Evolutionary conservation across 768 basidiomycete species (phyloP), one percentile per base, ranked within the genome.

Genomic region (Boletus reticulatus): DNA sequence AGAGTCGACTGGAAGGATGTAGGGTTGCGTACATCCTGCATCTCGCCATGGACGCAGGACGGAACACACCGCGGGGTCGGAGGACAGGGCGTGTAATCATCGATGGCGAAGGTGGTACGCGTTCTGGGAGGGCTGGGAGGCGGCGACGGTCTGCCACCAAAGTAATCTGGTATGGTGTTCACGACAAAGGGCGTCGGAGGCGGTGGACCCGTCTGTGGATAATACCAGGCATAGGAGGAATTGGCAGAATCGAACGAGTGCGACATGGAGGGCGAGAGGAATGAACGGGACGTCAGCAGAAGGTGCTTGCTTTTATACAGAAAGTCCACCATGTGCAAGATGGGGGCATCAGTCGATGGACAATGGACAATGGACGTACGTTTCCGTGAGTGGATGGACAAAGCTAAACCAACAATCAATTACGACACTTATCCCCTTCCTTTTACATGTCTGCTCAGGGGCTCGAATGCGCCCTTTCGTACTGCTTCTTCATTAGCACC

Each of bases 11-110:
- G 27, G 27, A 8, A 27, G 27, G 27, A 9, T 27, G 27, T 27
- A 27, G 27, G 9, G 27, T 27, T 27, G 27, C 1, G 27, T 29
- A 7, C 12, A 13, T 34, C 10, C 20, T 41, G 31, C 12, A 20
- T 6, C 34, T 50, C 27, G 8, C 8, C 45, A 19, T 41, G 10
- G 10, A 9, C 34, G n/a, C 11, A 0, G 22, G 19, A 46, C 6
- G 43, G 55, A 13, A 63, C 54, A 24, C 14, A 50, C 11, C 0
- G 27, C 24, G 65, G 64, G 1, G 58, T 52, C 5, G 52, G 49
- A 16, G 65, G 65, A 43, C 62, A 67, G 4, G 65, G 54, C 11
- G 58, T 49, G 36, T 53, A 11, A 6, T 42, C 52, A 1, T 66
- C 53, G 1, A 53, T 1, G 7, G 22, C 16, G 12, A 0, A 39